Evolutionary conservation across 331 rosid species (phyloP).

Genomic region (Saraca asoca): DNA sequence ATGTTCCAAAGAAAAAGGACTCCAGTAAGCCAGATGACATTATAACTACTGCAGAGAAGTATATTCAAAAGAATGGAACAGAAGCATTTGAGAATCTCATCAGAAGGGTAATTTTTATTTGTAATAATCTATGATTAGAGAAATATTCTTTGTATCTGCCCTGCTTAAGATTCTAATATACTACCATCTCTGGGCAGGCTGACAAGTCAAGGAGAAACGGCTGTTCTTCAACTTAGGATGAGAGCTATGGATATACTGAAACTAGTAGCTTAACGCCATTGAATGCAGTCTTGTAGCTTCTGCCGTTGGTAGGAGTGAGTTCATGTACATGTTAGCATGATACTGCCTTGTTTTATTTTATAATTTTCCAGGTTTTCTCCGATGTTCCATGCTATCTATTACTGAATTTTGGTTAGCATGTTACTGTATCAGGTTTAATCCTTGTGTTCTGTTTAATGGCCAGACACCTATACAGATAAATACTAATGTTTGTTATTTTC

Average conservation of each 20-base stretch:
- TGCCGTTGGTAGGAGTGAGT: constrained; percentile 13
- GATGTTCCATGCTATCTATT: neutral
- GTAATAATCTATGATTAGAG: neutral
- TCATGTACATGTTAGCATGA: constrained; percentile 31
- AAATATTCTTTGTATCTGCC: neutral
- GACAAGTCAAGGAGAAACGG: constrained; percentile 53
- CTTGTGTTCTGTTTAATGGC: constrained; percentile 30
- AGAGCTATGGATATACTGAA: constrained; percentile 46
- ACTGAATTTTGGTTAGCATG: constrained; percentile 28
- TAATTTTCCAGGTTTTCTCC: too few relatives aligned
- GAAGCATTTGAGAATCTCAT: constrained; percentile 66
- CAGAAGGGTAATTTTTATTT: constrained; percentile 60
- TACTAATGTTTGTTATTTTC: neutral
- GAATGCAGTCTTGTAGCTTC: constrained; percentile 27
- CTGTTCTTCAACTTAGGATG: constrained; percentile 38
- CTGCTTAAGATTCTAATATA: constrained; percentile 1
- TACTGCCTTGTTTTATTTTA: too few relatives aligned
- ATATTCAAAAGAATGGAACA: constrained; percentile 77
- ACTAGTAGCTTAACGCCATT: neutral
- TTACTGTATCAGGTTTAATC: constrained; percentile 30
- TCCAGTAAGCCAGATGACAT: constrained; percentile 61
- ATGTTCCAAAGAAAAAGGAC: constrained; percentile 85
- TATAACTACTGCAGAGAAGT: constrained; percentile 85
- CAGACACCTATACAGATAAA: constrained; percentile 3
- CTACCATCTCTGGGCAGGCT: constrained; percentile 52